Percentiles rank a stretch among this genome's conserved stretches.
Conservation (phyloP, 148 eudicot genomes). For the Spergularia marina region DNA sequence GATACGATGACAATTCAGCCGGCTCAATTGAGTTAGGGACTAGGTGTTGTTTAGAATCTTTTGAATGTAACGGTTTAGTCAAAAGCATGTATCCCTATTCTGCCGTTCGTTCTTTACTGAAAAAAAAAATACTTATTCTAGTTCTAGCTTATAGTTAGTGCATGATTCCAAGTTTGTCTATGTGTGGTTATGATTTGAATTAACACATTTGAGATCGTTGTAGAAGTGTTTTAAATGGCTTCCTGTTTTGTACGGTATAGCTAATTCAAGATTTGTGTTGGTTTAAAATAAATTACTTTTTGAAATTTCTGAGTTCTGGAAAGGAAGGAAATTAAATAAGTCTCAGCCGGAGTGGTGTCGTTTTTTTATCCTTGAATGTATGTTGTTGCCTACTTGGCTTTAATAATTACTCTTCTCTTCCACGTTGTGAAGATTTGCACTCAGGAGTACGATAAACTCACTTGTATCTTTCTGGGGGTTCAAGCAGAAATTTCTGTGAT, state of each 20-base stretch:
- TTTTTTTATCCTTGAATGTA: not conserved
- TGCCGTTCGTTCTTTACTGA: not conserved
- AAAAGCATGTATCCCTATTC: not conserved
- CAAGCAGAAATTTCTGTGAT: conserved; percentile 74
- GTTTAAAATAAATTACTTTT: not conserved
- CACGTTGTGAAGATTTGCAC: conserved; percentile 61
- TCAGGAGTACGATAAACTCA: conserved; percentile 59
- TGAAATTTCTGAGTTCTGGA: not conserved
- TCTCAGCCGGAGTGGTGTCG: not conserved
- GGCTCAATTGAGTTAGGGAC: too few species aligned
- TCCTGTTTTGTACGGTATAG: too few species aligned
- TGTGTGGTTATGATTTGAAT: not conserved
- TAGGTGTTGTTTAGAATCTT: not conserved
- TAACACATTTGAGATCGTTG: not conserved
- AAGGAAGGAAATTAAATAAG: not conserved
- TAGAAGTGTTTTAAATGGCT: not conserved
- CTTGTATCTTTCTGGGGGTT: conserved; percentile 70
- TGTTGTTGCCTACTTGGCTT: not conserved
- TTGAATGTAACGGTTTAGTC: not conserved
- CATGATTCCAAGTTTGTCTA: not conserved
- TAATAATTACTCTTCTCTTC: conserved; percentile 12
- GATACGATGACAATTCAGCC: too few species aligned
- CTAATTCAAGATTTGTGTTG: too few species aligned
- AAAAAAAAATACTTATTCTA: too few species aligned
- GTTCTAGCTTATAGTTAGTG: too few species aligned